These are phyloP conservation scores for Cryptococcus sp. DNA, from an alignment of 1,284 basidiomycete species.

Conservation along the genomic window DNA sequence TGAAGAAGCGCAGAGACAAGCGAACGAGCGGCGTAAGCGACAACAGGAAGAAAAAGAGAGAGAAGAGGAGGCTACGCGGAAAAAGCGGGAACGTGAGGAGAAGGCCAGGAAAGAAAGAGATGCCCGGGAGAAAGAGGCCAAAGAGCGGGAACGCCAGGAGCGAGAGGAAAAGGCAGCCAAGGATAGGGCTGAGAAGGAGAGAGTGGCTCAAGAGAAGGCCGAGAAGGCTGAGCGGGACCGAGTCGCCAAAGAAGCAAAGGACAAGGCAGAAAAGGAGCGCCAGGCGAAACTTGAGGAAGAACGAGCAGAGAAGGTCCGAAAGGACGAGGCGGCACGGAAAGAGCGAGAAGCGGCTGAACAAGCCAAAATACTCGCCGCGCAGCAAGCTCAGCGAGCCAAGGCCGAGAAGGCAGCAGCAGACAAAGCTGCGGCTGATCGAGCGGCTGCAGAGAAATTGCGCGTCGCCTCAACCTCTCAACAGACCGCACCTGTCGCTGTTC, in stretches of 20 bases:
- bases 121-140: conserved; percentile 52
- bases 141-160: conserved; percentile 55
- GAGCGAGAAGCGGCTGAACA: conserved; percentile 45
- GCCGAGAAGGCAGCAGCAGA: conserved; percentile 41
- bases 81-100: conserved; percentile 37
- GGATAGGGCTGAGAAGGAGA: conserved; percentile 61
- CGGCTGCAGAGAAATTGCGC: conserved; percentile 5
- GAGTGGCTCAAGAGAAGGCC: conserved; percentile 64
- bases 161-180: conserved; percentile 66
- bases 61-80: conserved; percentile 53
- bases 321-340: conserved; percentile 41
- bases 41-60: conserved; percentile 56
- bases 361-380: conserved; percentile 43
- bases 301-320: conserved; percentile 36
- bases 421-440: conserved; percentile 21
- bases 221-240: conserved; percentile 60
- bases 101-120: conserved; percentile 31
- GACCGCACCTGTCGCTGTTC: conserved; percentile 9
- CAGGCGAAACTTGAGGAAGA: conserved; percentile 42
- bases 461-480: conserved; percentile 11
- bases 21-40: conserved; percentile 56
- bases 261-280: conserved; percentile 45
- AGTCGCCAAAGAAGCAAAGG: conserved; percentile 39
- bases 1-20: conserved; percentile 65
- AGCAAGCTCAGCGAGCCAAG: conserved; percentile 41